Base-by-base conservation (phyloP, 179 eudicot species). In the Gypsophila paniculata region DNA sequence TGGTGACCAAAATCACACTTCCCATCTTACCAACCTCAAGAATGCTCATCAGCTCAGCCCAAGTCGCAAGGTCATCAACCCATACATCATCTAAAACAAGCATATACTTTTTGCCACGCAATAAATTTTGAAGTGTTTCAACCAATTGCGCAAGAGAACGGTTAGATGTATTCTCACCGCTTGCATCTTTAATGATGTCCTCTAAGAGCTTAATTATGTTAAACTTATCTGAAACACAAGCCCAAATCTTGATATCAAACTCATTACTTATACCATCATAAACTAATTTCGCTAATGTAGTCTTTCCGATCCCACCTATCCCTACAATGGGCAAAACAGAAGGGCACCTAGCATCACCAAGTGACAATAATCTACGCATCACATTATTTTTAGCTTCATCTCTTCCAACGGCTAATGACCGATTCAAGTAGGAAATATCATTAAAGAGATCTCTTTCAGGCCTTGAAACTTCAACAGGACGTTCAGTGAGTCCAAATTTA, bases 1-100 rank as follows among this genome's bases (percentile, higher is more conserved):
- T 76, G 63, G 66, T 61, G 34, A 69, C 39, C 36, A 83, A 63
- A 65, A 81, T 65, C 71, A 65, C 76, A 44, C 85, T 79, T 65
- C 83, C 83, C 1, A 5, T 36, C 4, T 58, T 44, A 66, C 80
- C 72, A 63, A 29, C 55, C 5, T 46, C 49, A 15, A 84, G 60
- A 52, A 79, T 57, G 14, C 70, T 77, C 38, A 68, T 72, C 60
- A 84, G 65, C 4, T 73, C 79, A 15, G 15, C 52, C 90, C 90
- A 86, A 18, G 54, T 64, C 0, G 72, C 58, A 15, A 17, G 49
- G 71, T 84, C 82, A 10, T 82, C 84, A 19, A 74, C 77, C 86
- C 86, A 81, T 3, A 84, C 75, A 71, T 84, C 87, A 69, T 86
- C 90, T 7, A 86, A 60, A 5, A 84, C 80, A 15, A 82, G 86